Base-by-base conservation (phyloP, 306 rosid species). In the Rubus idaeus region DNA sequence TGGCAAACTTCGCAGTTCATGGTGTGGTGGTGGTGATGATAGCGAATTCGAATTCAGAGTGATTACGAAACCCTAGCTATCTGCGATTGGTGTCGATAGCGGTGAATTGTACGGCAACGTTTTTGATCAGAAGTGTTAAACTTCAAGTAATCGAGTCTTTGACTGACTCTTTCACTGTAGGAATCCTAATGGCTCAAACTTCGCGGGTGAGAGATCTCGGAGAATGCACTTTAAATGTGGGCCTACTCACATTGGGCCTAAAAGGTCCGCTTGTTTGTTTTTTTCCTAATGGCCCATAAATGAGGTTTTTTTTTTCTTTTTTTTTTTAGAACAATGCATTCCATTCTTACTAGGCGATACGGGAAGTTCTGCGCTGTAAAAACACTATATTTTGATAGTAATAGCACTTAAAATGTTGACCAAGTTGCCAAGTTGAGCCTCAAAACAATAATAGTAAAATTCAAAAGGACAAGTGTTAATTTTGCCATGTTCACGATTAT, bases 1-100 rank as follows among this genome's bases (percentile, higher is more conserved):
- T 90, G 97, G 84, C 97, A 94, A 81, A 89, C 94, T 89, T 94
- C 97, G 66, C 98, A 94, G 87, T 87, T 94, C 98, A 94, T 91
- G 75, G 77, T 87, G 40, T 63, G 63, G 46, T 17, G 71, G 46
- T 12, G 68, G 61, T 17, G 65, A 18, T 4, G 80, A 65, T 12
- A 73, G 58, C 11, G 80, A 21, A 71, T 68, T 71, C 11, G 50
- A 51, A n/a, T 16, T 73, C 45, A 5, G 26, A 41, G 52, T 3
- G 75, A 67, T n/a, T n/a, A 45, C 21, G 62, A 75, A 78, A 83
- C 87, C 89, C 85, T 79, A 85, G 61, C 10, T 44, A 2, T 39
- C 51, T 45, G 64, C 77, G 52, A 57, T 53, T 51, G 75, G 62
- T 1, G 12, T 0, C 49, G 16, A 6, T 21, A 35, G 47, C 35